Evolutionary conservation across 169 alveolate species (phyloP), one percentile per base, ranked within the genome.

Genomic region (Eimeria sp.): DNA sequence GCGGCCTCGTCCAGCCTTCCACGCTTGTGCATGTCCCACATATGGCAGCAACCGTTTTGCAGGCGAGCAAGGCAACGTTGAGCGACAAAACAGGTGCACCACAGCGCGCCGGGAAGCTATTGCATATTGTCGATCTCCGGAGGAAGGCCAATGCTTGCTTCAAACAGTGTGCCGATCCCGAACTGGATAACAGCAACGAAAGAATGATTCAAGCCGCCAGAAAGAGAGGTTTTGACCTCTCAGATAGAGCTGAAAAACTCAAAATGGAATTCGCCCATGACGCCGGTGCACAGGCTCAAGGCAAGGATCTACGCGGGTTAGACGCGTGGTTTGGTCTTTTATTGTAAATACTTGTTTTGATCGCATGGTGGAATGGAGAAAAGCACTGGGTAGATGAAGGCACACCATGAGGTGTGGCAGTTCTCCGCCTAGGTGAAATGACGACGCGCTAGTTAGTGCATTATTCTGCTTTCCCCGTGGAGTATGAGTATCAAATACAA

Each of bases 321-420:
- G 64, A 78, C 4, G 13, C 80, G n/a, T 78, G 66, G 64, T n/a
- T 78, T 52, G 88, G 43, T 43, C 88, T 78, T 43, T n/a, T 78
- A 11, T n/a, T 78, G 20, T 78, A 52, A 49, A 23, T 43, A 33
- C 8, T 46, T 78, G 66, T 16, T 46, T 78, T 30, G 80, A 30
- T 9, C n/a, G 27, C 4, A 66, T 11, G 46, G 8, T 62, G 23
- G 20, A n/a, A 66, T 27, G 3, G 46, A 66, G 62, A 11, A 27
- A 66, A 66, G 1, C 77, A 66, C 77, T 9, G n/a, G 10, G 8
- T 66, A 37, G 46, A 66, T 46, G 8, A 9, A 62, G 33, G 20
- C 25, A 62, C 4, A 23, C 13, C 72, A 62, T n/a, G 33, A 3
- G n/a, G 13, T 62, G n/a, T 6, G 72, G 72, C 72, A 25, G 20